Percentiles rank a stretch among this genome's conserved stretches.
Evolutionary conservation across 345 rosid species (phyloP).

Genomic region (Orychophragmus violaceus): DNA sequence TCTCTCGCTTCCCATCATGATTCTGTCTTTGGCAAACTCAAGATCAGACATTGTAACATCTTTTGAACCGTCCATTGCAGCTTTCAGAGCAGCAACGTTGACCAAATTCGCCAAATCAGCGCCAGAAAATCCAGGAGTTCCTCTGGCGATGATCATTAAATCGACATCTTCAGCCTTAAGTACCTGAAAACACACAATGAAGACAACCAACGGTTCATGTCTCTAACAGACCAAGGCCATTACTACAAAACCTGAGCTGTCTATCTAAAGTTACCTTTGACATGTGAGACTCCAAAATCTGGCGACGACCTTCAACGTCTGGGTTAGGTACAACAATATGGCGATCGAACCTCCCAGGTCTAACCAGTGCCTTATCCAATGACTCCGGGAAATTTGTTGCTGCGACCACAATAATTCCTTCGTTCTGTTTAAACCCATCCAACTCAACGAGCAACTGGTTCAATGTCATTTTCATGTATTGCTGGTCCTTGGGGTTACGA

Average conservation of each 20-base stretch:
- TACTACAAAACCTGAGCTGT: background rate
- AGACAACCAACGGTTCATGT: background rate
- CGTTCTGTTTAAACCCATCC: slow-evolving; percentile 98
- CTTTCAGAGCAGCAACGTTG: slow-evolving; percentile 88
- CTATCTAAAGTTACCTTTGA: slow-evolving; percentile 60
- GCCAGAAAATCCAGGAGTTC: slow-evolving; percentile 95
- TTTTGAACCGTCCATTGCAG: slow-evolving; percentile 94
- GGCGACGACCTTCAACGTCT: slow-evolving; percentile 94
- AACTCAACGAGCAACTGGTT: slow-evolving; percentile 91
- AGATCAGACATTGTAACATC: slow-evolving; percentile 86
- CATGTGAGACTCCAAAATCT: slow-evolving; percentile 95
- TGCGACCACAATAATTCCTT: slow-evolving; percentile 92
- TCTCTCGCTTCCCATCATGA: slow-evolving; percentile 97
- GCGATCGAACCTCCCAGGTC: slow-evolving; percentile 97
- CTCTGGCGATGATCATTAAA: slow-evolving; percentile 90
- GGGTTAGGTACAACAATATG: slow-evolving; percentile 93
- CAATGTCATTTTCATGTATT: slow-evolving; percentile 96
- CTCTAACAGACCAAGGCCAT: background rate
- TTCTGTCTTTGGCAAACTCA: slow-evolving; percentile 90
- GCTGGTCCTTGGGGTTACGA: slow-evolving; percentile 90
- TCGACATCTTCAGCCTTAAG: slow-evolving; percentile 88
- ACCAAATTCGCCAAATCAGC: slow-evolving; percentile 92
- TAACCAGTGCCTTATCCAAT: slow-evolving; percentile 86
- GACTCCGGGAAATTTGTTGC: slow-evolving; percentile 96
- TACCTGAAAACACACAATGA: slow-evolving; percentile 42